phyloP scores from a whole-genome alignment of 1,139 yeast genomes.

The Pichia sp. region DNA sequence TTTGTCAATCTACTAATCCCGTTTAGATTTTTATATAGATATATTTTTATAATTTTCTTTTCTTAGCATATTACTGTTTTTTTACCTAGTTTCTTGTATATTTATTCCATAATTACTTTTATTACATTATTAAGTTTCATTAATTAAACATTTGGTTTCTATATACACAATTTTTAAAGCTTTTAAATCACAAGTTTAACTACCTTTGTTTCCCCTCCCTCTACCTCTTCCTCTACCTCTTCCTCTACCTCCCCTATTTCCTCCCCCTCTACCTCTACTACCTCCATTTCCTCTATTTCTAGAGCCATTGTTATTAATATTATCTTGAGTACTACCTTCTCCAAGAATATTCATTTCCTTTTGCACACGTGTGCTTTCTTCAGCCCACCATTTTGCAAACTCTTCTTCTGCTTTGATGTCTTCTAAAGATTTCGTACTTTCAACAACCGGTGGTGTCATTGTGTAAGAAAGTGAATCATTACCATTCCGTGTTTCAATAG shows the following conservation, averaged over 20 bases:
- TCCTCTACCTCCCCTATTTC: slow-evolving; percentile 2
- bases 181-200: no score
- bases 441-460: neutral
- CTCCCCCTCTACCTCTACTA: slow-evolving; percentile 1
- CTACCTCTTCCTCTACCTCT: slow-evolving; percentile 5
- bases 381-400: slow-evolving; percentile 79
- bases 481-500: no score
- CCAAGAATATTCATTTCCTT: slow-evolving; percentile 34
- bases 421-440: slow-evolving; percentile 39
- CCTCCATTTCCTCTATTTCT: slow-evolving; percentile 1
- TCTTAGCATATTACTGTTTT: neutral
- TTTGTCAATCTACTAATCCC: neutral
- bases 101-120: no score
- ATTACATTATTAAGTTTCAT: no score
- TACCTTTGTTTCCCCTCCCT: neutral
- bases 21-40: neutral
- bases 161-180: no score
- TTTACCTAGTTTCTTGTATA: neutral
- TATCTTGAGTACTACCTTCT: neutral
- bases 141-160: no score
- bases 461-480: no score
- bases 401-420: slow-evolving; percentile 78
- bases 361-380: slow-evolving; percentile 59
- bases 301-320: neutral
- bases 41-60: no score